A percentile compares a stretch with the other conserved stretches of the same genome.
Evolutionary conservation across 2,329 filamentous ascomycete species (phyloP).

Genomic region (Trichoderma atroviride): DNA sequence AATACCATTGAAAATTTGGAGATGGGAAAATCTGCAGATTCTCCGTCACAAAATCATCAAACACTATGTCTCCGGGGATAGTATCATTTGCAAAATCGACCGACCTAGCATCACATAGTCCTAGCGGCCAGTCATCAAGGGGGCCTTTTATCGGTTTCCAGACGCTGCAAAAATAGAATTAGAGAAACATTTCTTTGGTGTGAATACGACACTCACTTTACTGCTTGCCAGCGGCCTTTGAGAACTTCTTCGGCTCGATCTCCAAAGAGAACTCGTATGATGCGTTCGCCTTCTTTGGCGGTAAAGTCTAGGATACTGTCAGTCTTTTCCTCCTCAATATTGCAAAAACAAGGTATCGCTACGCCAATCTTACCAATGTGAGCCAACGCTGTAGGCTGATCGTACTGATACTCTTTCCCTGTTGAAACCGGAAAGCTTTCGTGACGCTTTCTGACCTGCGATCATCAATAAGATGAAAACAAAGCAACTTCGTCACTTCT

Average conservation of each 20-base stretch:
- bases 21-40: background rate
- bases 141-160: constrained; percentile 4
- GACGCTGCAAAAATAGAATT: background rate
- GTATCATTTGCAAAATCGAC: background rate
- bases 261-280: background rate
- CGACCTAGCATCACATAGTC: background rate
- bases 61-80: background rate
- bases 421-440: background rate
- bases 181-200: background rate
- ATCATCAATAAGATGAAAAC: background rate
- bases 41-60: constrained; percentile 10
- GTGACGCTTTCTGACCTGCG: background rate
- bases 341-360: background rate
- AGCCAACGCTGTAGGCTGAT: background rate
- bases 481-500: background rate
- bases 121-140: constrained; percentile 1
- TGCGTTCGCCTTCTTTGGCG: constrained; percentile 2
- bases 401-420: background rate
- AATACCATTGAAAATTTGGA: constrained; percentile 1
- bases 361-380: constrained; percentile 1
- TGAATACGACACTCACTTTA: background rate
- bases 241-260: background rate
- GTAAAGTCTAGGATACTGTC: background rate
- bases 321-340: background rate
- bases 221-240: background rate